These are phyloP conservation scores for Fennellomyces sp. DNA, from an alignment of 371 early-diverging fungal species.

Conservation along the genomic window DNA sequence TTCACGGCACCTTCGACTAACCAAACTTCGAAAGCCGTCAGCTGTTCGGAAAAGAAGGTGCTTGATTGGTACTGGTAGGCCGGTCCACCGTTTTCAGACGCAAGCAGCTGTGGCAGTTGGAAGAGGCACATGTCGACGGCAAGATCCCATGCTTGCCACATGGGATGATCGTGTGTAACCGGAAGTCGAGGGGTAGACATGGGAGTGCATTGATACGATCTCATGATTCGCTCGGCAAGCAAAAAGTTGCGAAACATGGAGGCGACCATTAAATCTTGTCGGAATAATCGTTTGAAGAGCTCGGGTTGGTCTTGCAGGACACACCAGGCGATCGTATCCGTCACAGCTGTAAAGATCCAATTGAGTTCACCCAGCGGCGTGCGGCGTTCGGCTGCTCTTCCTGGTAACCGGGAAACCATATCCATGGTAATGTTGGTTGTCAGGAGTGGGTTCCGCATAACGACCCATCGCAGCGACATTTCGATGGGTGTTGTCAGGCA, in stretches of 20 bases:
- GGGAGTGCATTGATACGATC: slow-evolving; percentile 89
- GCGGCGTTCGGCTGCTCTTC: slow-evolving; percentile 86
- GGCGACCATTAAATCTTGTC: slow-evolving; percentile 96
- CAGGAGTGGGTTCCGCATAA: slow-evolving; percentile 81
- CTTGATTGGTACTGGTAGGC: slow-evolving; percentile 74
- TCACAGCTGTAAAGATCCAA: slow-evolving; percentile 98
- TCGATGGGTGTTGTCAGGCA: slow-evolving; percentile 97
- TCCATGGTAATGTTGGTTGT: slow-evolving; percentile 77
- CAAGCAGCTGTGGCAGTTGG: slow-evolving; percentile 82
- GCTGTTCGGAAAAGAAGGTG: slow-evolving; percentile 93
- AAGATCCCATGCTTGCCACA: slow-evolving; percentile 96
- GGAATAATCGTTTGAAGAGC: slow-evolving; percentile 88
- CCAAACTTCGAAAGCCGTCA: slow-evolving; percentile 98
- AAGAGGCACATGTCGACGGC: slow-evolving; percentile 94
- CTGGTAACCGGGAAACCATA: slow-evolving; percentile 89
- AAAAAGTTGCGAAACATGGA: slow-evolving; percentile 95
- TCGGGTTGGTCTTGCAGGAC: slow-evolving; percentile 81
- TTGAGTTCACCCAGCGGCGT: slow-evolving; percentile 96
- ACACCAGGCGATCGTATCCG: slow-evolving; percentile 99
- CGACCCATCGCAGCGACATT: slow-evolving; percentile 93
- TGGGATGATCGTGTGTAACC: slow-evolving; percentile 90
- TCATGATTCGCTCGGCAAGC: slow-evolving; percentile 94
- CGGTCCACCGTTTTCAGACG: slow-evolving; percentile 58
- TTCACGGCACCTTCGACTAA: slow-evolving; percentile 72
- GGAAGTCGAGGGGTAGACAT: slow-evolving; percentile 88